These are phyloP conservation scores for Candida sojae DNA, from an alignment of 1,139 yeast genomes.

Conservation along the genomic window DNA sequence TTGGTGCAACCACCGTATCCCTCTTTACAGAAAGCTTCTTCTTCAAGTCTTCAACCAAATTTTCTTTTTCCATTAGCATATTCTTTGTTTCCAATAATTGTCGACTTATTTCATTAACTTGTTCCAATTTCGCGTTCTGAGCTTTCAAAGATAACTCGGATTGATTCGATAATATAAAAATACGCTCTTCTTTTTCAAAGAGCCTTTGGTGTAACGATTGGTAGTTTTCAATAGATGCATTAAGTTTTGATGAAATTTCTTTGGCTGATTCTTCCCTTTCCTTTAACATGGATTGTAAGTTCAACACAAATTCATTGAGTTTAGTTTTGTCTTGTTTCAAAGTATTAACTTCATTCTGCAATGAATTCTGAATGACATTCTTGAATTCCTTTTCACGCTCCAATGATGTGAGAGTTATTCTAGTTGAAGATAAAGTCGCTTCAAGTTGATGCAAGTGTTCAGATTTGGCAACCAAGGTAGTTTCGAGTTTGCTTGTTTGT, in stretches of 20 bases:
- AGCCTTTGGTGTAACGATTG: constrained; percentile 55
- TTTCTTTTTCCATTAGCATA: constrained; percentile 34
- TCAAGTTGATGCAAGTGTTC: constrained; percentile 60
- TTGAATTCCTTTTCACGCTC: constrained; percentile 58
- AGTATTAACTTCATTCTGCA: constrained; percentile 54
- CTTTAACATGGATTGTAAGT: constrained; percentile 59
- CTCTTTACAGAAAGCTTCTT: constrained; percentile 17
- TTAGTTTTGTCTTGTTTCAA: constrained; percentile 61
- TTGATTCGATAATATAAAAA: constrained; percentile 47
- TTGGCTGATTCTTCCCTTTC: constrained; percentile 60
- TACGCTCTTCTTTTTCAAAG: constrained; percentile 51
- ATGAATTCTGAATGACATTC: constrained; percentile 50
- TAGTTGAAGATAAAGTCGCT: constrained; percentile 47
- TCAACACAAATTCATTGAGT: constrained; percentile 60
- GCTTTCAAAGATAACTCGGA: constrained; percentile 61
- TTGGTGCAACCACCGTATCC: constrained; percentile 6
- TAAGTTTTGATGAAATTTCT: constrained; percentile 53
- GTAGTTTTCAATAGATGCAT: constrained; percentile 51
- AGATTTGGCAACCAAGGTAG: constrained; percentile 52
- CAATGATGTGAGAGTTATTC: constrained; percentile 49
- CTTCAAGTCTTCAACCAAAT: constrained; percentile 26
- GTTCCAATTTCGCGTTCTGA: constrained; percentile 68
- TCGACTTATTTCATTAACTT: constrained; percentile 51
- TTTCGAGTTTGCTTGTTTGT: constrained; percentile 58
- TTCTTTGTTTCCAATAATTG: constrained; percentile 45